These are phyloP conservation scores for Pseudogymnoascus sp. DNA, from an alignment of 2,329 filamentous ascomycete species.

Conservation along the genomic window DNA sequence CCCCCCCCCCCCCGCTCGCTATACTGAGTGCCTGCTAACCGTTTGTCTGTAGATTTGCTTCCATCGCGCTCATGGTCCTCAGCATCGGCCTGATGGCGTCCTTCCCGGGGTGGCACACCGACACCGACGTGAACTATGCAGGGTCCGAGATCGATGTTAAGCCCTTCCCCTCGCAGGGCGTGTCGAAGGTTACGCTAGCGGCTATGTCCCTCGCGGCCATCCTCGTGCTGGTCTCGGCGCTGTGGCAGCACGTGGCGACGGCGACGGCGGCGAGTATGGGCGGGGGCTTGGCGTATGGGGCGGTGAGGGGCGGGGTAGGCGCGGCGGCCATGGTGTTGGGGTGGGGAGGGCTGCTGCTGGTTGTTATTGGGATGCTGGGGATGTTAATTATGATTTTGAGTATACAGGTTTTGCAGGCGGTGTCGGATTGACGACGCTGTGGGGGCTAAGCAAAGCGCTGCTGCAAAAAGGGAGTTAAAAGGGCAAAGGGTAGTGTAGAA, in stretches of 20 bases:
- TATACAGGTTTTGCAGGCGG: constrained; percentile 59
- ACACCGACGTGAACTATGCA: constrained; percentile 74
- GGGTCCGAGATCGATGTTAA: constrained; percentile 86
- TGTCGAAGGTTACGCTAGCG: constrained; percentile 85
- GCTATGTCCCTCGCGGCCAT: constrained; percentile 76
- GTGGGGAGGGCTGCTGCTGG: constrained; percentile 89
- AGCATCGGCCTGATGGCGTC: constrained; percentile 91
- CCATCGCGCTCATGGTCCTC: constrained; percentile 93
- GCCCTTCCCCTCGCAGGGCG: constrained; percentile 83
- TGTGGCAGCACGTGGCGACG: constrained; percentile 93
- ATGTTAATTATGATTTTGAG: constrained; percentile 93
- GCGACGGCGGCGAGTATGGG: constrained; percentile 91
- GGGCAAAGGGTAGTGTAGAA: no score
- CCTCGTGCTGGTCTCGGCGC: constrained; percentile 62
- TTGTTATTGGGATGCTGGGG: constrained; percentile 92
- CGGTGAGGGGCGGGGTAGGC: constrained; percentile 79
- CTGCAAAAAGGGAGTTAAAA: not conserved
- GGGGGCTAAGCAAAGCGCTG: not conserved
- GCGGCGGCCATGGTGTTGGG: constrained; percentile 92
- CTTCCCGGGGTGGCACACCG: constrained; percentile 96
- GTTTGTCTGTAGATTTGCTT: constrained; percentile 64
- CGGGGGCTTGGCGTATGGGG: constrained; percentile 85
- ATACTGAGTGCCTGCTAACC: not conserved
- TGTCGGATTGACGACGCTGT: constrained; percentile 26
- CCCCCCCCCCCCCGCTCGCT: not conserved